A percentile compares a stretch with the other conserved stretches of the same genome.
Evolutionary conservation across 257 asterid genomes (phyloP).

Genomic region (Solanum paucissectum): DNA sequence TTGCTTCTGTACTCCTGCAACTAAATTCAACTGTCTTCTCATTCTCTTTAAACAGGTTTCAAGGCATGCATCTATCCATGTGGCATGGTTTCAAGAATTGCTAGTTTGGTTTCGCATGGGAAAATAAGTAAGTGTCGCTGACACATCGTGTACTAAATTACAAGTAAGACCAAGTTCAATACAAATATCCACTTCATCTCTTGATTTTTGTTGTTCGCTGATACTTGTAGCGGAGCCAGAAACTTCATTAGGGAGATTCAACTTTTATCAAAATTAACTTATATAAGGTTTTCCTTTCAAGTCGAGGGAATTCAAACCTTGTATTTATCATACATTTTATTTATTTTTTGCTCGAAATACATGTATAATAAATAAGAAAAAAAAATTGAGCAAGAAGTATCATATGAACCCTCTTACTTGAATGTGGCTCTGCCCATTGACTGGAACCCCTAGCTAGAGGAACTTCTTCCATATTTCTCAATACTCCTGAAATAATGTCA

Average conservation of each 20-base stretch:
- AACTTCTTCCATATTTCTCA: not conserved
- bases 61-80: not conserved
- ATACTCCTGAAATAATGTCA: not conserved
- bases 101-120: not conserved
- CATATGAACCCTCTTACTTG: not conserved
- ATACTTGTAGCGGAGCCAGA: not conserved
- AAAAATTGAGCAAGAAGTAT: not conserved
- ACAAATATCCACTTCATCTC: no score
- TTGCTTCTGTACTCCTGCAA: not conserved
- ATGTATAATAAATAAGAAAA: not conserved
- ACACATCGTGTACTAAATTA: not conserved
- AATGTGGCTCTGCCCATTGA: not conserved
- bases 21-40: not conserved
- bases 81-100: not conserved
- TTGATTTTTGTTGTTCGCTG: not conserved
- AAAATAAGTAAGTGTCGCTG: conserved; percentile 2
- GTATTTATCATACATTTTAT: not conserved
- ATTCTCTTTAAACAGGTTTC: not conserved
- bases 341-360: not conserved
- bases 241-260: not conserved
- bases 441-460: not conserved
- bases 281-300: not conserved
- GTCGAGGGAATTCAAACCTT: not conserved
- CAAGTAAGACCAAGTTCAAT: not conserved
- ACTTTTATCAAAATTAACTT: not conserved